phyloP scores from a whole-genome alignment of 805 yeast genomes.

The Metschnikowia kofuensis region DNA sequence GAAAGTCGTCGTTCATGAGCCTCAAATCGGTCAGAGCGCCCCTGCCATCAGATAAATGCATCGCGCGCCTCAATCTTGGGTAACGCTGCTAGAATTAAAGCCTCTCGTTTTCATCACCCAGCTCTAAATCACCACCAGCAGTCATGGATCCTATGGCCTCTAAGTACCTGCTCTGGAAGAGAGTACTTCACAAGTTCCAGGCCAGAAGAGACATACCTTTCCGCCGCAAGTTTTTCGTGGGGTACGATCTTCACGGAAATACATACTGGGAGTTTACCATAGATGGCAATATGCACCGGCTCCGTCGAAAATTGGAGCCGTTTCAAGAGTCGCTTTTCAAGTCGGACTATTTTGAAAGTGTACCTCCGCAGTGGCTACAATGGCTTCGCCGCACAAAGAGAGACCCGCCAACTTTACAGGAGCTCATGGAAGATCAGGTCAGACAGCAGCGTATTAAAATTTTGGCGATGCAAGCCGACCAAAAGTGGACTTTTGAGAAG shows the following conservation, averaged over 20 bases:
- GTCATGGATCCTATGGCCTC: slow-evolving; percentile 49
- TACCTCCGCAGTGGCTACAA: slow-evolving; percentile 74
- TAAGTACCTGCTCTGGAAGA: slow-evolving; percentile 49
- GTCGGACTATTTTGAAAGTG: slow-evolving; percentile 57
- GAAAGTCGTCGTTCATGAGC: not conserved
- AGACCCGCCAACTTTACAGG: slow-evolving; percentile 59
- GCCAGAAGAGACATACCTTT: slow-evolving; percentile 65
- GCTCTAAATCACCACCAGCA: not conserved
- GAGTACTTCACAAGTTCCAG: slow-evolving; percentile 53
- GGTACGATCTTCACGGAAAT: slow-evolving; percentile 80
- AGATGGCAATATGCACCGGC: slow-evolving; percentile 48
- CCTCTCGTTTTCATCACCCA: not conserved
- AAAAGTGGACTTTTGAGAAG: slow-evolving; percentile 39
- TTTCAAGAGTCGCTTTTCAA: slow-evolving; percentile 43
- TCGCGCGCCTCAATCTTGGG: not conserved
- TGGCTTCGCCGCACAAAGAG: slow-evolving; percentile 71
- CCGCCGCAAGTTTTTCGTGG: slow-evolving; percentile 64
- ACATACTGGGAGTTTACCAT: slow-evolving; percentile 79
- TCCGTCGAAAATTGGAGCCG: slow-evolving; percentile 66
- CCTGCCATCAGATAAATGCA: not conserved
- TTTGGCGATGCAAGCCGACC: slow-evolving; percentile 47
- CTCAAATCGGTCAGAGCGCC: no score
- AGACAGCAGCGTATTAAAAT: slow-evolving; percentile 53
- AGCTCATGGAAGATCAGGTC: slow-evolving; percentile 54
- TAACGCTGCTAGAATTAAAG: no score